A percentile compares a stretch with the other conserved stretches of the same genome.
These are phyloP conservation scores for Ophiostoma sp. DNA, from an alignment of 2,329 filamentous ascomycete genomes.

Conservation along the genomic window DNA sequence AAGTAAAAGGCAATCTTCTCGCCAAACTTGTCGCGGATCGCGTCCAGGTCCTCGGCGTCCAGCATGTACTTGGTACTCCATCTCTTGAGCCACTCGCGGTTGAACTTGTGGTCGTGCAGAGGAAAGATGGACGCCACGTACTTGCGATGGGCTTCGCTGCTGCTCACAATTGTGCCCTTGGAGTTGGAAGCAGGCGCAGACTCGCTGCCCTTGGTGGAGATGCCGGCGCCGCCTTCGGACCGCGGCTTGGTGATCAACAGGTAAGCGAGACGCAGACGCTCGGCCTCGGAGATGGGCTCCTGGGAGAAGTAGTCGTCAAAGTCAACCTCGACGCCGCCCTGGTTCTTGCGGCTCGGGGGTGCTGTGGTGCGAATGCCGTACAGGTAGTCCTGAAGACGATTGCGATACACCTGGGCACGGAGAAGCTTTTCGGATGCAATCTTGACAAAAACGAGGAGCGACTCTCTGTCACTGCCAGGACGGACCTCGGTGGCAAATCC, in stretches of 20 bases:
- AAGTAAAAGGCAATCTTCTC: slow-evolving; percentile 74
- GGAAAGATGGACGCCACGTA: slow-evolving; percentile 69
- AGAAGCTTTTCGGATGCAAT: slow-evolving; percentile 71
- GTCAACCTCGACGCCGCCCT: slow-evolving; percentile 39
- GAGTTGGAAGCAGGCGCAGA: background rate
- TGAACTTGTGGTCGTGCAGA: slow-evolving; percentile 70
- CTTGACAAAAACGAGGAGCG: slow-evolving; percentile 77
- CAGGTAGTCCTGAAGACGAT: slow-evolving; percentile 88
- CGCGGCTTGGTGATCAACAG: slow-evolving; percentile 71
- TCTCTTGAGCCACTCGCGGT: slow-evolving; percentile 67
- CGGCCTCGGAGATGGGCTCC: slow-evolving; percentile 79
- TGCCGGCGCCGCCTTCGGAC: slow-evolving; percentile 69
- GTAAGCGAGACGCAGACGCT: slow-evolving; percentile 82
- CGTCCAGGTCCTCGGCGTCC: slow-evolving; percentile 60
- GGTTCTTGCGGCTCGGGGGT: slow-evolving; percentile 48
- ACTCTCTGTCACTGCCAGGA: slow-evolving; percentile 61
- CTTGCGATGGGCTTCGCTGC: slow-evolving; percentile 56
- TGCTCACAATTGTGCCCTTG: background rate
- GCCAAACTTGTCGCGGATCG: slow-evolving; percentile 62
- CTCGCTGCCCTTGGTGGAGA: slow-evolving; percentile 48
- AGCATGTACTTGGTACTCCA: slow-evolving; percentile 69
- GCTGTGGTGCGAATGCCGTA: slow-evolving; percentile 76
- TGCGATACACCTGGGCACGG: slow-evolving; percentile 74
- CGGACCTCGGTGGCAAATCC: slow-evolving; percentile 88
- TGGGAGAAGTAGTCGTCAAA: slow-evolving; percentile 61